These are phyloP conservation scores for Apiospora hydei DNA, from an alignment of 2,329 filamentous ascomycete genomes.

Conservation along the genomic window DNA sequence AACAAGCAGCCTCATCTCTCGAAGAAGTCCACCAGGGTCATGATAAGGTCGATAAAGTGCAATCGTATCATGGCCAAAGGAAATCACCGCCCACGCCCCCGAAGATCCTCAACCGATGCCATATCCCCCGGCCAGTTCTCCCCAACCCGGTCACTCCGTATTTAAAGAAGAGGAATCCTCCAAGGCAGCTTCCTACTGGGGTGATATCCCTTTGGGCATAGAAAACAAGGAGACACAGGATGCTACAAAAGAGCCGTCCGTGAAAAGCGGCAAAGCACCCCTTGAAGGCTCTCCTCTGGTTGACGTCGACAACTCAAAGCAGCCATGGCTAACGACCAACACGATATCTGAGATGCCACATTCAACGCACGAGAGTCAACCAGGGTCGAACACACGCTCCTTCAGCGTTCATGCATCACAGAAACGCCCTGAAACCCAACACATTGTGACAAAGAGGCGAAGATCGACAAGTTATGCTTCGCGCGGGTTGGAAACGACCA, in stretches of 20 bases:
- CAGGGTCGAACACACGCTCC: slow-evolving; percentile 5
- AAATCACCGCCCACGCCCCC: not conserved
- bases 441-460: not conserved
- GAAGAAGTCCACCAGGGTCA: slow-evolving; percentile 33
- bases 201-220: slow-evolving; percentile 26
- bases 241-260: not conserved
- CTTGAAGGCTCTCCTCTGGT: not conserved
- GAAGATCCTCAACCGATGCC: slow-evolving; percentile 26
- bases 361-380: slow-evolving; percentile 7
- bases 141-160: not conserved
- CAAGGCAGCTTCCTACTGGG: slow-evolving; percentile 37
- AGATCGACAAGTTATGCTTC: slow-evolving; percentile 28
- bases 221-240: not conserved
- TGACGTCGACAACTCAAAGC: not conserved
- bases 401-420: not conserved
- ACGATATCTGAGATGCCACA: not conserved
- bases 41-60: slow-evolving; percentile 31
- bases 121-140: not conserved
- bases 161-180: slow-evolving; percentile 27
- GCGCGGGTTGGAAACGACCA: slow-evolving; percentile 24
- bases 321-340: not conserved
- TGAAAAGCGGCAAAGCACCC: not conserved
- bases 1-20: slow-evolving; percentile 16
- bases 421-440: slow-evolving; percentile 1
- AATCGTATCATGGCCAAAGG: slow-evolving; percentile 28